These are phyloP conservation scores for Penicillium sp. DNA, from an alignment of 2,329 filamentous ascomycete species.

Conservation along the genomic window DNA sequence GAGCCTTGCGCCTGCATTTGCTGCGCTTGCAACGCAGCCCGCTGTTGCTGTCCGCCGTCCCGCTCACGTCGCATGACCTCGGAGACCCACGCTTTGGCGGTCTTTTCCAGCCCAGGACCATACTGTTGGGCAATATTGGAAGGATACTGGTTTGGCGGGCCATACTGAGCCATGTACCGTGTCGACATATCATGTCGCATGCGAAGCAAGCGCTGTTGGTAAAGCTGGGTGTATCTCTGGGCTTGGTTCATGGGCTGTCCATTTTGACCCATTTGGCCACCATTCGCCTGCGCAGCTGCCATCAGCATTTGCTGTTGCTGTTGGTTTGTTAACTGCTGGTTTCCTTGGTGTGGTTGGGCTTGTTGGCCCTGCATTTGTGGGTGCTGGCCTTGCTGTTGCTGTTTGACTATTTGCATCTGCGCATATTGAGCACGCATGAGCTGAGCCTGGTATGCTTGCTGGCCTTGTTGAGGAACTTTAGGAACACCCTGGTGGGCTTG, in stretches of 20 bases:
- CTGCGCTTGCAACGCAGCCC: constrained; percentile 30
- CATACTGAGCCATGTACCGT: constrained; percentile 33
- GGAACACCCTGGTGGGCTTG: constrained; percentile 17
- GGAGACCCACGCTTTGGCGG: constrained; percentile 31
- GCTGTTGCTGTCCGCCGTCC: constrained; percentile 26
- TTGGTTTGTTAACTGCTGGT: constrained; percentile 30
- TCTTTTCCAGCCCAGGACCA: constrained; percentile 30
- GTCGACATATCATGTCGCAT: constrained; percentile 33
- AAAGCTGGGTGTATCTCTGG: constrained; percentile 32
- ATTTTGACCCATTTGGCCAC: constrained; percentile 28
- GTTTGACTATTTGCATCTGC: constrained; percentile 34
- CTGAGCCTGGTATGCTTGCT: constrained; percentile 33
- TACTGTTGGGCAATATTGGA: constrained; percentile 34
- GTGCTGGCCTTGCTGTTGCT: constrained; percentile 16
- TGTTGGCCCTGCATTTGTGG: constrained; percentile 24
- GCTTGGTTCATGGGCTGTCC: constrained; percentile 24
- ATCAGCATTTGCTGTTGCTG: constrained; percentile 34
- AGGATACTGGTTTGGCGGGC: constrained; percentile 33
- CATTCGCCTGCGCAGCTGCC: constrained; percentile 34
- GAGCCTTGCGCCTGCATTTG: constrained; percentile 37
- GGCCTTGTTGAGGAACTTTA: constrained; percentile 19
- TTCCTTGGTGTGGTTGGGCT: constrained; percentile 26
- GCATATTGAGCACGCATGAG: constrained; percentile 32
- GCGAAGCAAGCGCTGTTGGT: constrained; percentile 29
- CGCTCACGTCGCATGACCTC: constrained; percentile 34